Base-by-base conservation (phyloP, 345 rosid genomes). In the Odontarrhena argentea region DNA sequence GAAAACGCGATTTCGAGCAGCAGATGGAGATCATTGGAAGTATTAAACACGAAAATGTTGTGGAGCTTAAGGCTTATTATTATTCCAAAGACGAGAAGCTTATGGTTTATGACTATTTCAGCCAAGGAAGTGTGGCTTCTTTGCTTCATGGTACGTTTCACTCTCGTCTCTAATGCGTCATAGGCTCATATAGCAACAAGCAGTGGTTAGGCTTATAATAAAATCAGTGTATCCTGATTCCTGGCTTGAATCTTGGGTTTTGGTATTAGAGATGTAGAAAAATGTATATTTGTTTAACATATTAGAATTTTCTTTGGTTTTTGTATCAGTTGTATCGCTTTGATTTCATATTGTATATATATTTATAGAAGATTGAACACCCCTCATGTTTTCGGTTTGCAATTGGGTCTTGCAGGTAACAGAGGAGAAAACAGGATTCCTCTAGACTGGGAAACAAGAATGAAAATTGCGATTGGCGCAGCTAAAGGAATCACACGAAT, bases 81-180 rank as follows among this genome's bases (percentile, higher is more conserved):
- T 86, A 84, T 66, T 94, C 99, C 35, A 94, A 94, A 75, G 99
- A 91, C 30, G 99, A 91, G 85, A 94, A 82, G 85, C 84, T 94
- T 7, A 88, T 94, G 90, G 97, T 91, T 58, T 87, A 85, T 66
- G 96, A 94, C 47, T 88, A 84, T 70, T 83, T 77, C 79, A 75
- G 74, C 51, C 81, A 69, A 40, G 97, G 99, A 24, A 87, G 97
- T 38, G 75, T 91, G 34, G 88, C 96, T 49, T 56, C 95, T 25
- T 76, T 85, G 71, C 81, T 94, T 34, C 99, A 94, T 8, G 95
- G 99, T 94, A 85, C 14, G 77, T 71, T 74, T 65, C 9, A 26
- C 9, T 41, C 36, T 2, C 9, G 50, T 22, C 48, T 49, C 58
- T 36, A 41, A 42, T 41, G 36, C 6, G 3, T 7, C 26, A n/a